Base-by-base conservation (phyloP, 495 filamentous ascomycete species). In the Terfezia claveryi region DNA sequence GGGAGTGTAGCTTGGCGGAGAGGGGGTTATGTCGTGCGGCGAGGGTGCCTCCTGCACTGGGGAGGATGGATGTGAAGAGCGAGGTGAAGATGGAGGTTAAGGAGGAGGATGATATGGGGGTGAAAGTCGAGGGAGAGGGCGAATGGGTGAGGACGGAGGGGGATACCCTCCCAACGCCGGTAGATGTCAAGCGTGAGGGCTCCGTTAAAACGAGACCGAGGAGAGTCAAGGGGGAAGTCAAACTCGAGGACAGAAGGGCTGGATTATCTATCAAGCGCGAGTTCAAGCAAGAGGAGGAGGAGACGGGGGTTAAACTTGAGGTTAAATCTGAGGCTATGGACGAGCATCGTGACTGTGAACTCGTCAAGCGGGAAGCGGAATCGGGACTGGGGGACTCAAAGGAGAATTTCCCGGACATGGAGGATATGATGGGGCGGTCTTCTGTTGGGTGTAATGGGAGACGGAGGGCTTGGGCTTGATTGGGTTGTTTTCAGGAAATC, bases 11-110 rank as follows among this genome's bases (percentile, higher is more conserved):
- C 60, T 66, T 95, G 17, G 82, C 81, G 23, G 69, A 80, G 37
- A 75, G 72, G 55, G 80, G 82, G 36, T 65, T 95, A 57, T 98
- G 89, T 66, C 81, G 76, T 61, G 77, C 80, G 49, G 88, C 82
- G 14, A 72, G 72, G 37, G 62, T 66, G 14, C 41, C 41, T 14
- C 41, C 41, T 5, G 66, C 73, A 58, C 68, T 75, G 60, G 71
- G 63, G 7, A 58, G 65, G 50, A 5, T 46, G 41, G 9, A 23
- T 51, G 60, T 67, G 10, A 68, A 69, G 38, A 72, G 66, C 54
- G 66, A 63, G 53, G 74, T 75, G 12, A 68, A 66, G 23, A 64
- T 72, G 61, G 74, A 74, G 50, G 63, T 66, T 60, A 69, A 58
- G 66, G 65, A 64, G 38, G 66, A 64, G 58, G 59, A 59, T 54